Evolutionary conservation across 805 yeast species (phyloP).

Genomic region (Cyberlindnera lachancei): DNA sequence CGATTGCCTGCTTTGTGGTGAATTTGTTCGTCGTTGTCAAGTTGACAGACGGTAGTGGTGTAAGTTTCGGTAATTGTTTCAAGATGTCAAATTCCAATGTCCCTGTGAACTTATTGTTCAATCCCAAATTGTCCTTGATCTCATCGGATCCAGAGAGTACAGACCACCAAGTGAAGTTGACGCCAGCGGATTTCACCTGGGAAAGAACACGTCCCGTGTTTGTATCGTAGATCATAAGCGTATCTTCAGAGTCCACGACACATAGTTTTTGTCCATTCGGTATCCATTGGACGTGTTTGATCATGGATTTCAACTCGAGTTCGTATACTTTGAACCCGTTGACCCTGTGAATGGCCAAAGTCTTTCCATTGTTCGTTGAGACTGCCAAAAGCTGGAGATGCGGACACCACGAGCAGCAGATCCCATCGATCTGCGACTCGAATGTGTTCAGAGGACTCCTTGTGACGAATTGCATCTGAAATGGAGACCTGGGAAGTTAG

Average conservation of each 20-base stretch:
- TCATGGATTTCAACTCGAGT: slow-evolving; percentile 25
- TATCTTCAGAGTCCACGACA: slow-evolving; percentile 36
- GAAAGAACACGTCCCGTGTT: slow-evolving; percentile 36
- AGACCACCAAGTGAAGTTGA: slow-evolving; percentile 13
- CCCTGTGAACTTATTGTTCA: slow-evolving; percentile 15
- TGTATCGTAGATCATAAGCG: slow-evolving; percentile 37
- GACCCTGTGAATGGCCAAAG: slow-evolving; percentile 44
- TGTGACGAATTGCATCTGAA: too few species aligned
- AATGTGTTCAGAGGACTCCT: too few species aligned
- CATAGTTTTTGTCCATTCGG: slow-evolving; percentile 36
- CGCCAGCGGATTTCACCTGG: slow-evolving; percentile 7
- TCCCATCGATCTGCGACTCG: slow-evolving; percentile 11
- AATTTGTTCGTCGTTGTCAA: slow-evolving; percentile 7
- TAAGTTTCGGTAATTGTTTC: slow-evolving; percentile 30
- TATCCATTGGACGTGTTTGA: slow-evolving; percentile 25
- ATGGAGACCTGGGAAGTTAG: too few species aligned
- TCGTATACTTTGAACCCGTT: slow-evolving; percentile 49
- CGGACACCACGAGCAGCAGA: slow-evolving; percentile 36
- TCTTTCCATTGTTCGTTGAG: slow-evolving; percentile 35
- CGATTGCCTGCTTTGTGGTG: slow-evolving; percentile 23
- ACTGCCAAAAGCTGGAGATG: slow-evolving; percentile 45
- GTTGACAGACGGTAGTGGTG: slow-evolving; percentile 21
- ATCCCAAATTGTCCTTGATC: too few species aligned
- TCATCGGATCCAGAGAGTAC: slow-evolving; percentile 1
- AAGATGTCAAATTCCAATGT: slow-evolving; percentile 25